A percentile compares a stretch with the other conserved stretches of the same genome.
Conservation (phyloP, 352 stramenopile species). For the Aphanomyces astaci region DNA sequence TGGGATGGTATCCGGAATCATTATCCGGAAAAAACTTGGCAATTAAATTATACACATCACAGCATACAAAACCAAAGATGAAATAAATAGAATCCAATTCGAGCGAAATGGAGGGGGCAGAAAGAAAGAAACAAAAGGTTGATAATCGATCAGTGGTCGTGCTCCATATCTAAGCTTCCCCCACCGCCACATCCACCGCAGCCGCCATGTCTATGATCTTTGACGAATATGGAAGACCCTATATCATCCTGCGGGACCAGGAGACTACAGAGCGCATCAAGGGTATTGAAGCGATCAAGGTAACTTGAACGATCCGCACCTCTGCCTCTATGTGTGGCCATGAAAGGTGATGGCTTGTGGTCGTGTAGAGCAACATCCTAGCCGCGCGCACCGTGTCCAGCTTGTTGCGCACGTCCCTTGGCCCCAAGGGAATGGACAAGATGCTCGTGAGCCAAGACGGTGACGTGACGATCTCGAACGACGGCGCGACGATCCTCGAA, state of each 20-base stretch:
- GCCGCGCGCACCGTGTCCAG: slow-evolving; percentile 95
- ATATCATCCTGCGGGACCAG: slow-evolving; percentile 99
- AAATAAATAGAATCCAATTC: background rate
- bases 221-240: slow-evolving; percentile 99
- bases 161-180: slow-evolving; percentile 2
- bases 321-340: background rate
- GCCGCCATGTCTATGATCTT: slow-evolving; percentile 87
- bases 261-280: slow-evolving; percentile 97
- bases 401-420: slow-evolving; percentile 96
- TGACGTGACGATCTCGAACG: slow-evolving; percentile 99
- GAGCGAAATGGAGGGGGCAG: background rate
- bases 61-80: too few relatives aligned
- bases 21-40: too few relatives aligned
- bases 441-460: slow-evolving; percentile 99
- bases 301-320: slow-evolving; percentile 25
- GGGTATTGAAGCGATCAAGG: slow-evolving; percentile 97
- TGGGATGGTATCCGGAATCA: too few relatives aligned
- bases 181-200: slow-evolving; percentile 2
- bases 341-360: slow-evolving; percentile 6
- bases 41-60: too few relatives aligned
- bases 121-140: background rate
- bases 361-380: slow-evolving; percentile 94
- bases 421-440: slow-evolving; percentile 97
- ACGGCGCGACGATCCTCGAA: slow-evolving; percentile 99
- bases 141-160: slow-evolving; percentile 1